phyloP scores from a whole-genome alignment of 2,329 filamentous ascomycete genomes.

The Epichloe amarillans region DNA sequence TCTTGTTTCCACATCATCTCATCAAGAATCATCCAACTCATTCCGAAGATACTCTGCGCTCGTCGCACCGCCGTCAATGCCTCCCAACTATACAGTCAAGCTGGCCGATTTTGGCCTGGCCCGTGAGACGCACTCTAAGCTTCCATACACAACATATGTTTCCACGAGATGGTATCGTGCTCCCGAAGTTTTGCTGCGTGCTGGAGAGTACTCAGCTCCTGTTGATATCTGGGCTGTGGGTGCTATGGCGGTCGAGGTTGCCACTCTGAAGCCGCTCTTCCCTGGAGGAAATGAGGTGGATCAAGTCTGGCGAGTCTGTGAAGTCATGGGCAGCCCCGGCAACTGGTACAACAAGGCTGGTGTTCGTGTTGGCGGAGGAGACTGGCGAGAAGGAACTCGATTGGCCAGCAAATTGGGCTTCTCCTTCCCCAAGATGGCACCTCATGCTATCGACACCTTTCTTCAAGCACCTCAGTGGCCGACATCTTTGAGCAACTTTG shows the following conservation, averaged over 20 bases:
- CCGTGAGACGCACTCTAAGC: conserved; percentile 91
- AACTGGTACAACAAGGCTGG: conserved; percentile 96
- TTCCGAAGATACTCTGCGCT: conserved; percentile 89
- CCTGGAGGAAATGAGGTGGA: conserved; percentile 97
- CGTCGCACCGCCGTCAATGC: conserved; percentile 89
- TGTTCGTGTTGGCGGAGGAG: conserved; percentile 76
- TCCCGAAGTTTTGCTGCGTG: conserved; percentile 83
- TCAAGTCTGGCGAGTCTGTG: conserved; percentile 96
- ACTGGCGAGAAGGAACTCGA: conserved; percentile 90
- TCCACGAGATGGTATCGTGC: conserved; percentile 97
- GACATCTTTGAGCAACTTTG: conserved; percentile 72
- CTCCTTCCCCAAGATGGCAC: conserved; percentile 98
- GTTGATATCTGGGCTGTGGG: conserved; percentile 98
- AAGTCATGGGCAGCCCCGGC: conserved; percentile 97
- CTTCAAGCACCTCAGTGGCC: conserved; percentile 88
- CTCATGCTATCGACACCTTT: conserved; percentile 90
- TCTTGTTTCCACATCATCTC: conserved; percentile 81
- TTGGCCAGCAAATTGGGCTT: conserved; percentile 94
- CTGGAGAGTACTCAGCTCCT: conserved; percentile 91
- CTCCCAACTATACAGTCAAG: conserved; percentile 89
- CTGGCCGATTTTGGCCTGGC: conserved; percentile 97
- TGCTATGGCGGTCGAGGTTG: conserved; percentile 96
- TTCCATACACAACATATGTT: conserved; percentile 96
- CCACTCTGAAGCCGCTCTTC: conserved; percentile 91
- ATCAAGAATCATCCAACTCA: conserved; percentile 66